Evolutionary conservation across 768 basidiomycete genomes (phyloP), one percentile per base, ranked within the genome.

Genomic region (Antrodiella citrinella): DNA sequence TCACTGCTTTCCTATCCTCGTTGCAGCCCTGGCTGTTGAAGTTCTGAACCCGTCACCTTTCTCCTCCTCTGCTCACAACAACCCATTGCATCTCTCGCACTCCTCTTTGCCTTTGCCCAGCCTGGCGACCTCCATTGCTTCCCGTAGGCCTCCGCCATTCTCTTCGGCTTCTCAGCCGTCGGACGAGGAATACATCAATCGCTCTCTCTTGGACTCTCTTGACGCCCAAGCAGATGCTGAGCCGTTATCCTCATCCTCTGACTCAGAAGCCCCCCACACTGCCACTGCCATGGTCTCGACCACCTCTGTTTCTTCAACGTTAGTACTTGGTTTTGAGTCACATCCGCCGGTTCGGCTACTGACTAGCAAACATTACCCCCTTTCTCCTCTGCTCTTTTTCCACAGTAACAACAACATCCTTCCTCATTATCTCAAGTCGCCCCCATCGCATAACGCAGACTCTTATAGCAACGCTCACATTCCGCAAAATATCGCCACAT

Each of bases 141-240:
- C 64, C 50, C 60, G 63, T 49, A 63, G 64, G 26, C 48, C 46
- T n/a, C 50, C 55, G 12, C 56, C 63, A 38, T 60, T 66, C 54
- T n/a, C n/a, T n/a, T n/a, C n/a, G n/a, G n/a, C n/a, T n/a, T n/a
- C n/a, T n/a, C 48, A 58, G 45, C 51, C 54, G 41, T 48, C 65
- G 26, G 84, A 82, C 78, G 88, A 91, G 78, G 87, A 86, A 68
- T 82, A 82, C 61, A 88, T 91, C 65, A 91, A 90, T 72, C 82
- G 83, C 65, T 89, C 87, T 49, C 76, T 91, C 51, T 70, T 91
- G 57, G 88, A 86, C 67, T 85, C 82, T 39, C 77, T 91, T 62
- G 81, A 91, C 77, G 85, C 82, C 49, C 82, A 87, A 67, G 86
- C 83, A 46, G 87, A 90, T 77, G 77, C 85, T 50, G 86, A 89